These are phyloP conservation scores for Chloromonas sp. DNA, from an alignment of 163 green algal species.

Conservation along the genomic window DNA sequence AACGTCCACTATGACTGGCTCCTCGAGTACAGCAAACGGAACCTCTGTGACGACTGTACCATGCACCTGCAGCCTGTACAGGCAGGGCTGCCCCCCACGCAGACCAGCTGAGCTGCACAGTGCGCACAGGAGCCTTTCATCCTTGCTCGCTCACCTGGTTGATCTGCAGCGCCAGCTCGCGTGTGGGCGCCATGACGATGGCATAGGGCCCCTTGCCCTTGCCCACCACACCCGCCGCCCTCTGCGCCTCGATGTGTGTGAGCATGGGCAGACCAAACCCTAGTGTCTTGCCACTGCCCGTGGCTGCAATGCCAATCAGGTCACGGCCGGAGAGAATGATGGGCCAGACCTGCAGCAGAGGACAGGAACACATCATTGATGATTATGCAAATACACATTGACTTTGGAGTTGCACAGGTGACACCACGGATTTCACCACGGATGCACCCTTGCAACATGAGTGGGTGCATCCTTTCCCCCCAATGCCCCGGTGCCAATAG, in stretches of 20 bases:
- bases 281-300: constrained; percentile 89
- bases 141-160: background rate
- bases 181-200: constrained; percentile 88
- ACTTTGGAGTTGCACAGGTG: background rate
- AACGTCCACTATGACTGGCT: background rate
- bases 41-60: background rate
- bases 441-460: no score
- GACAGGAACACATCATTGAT: constrained; percentile 5
- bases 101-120: background rate
- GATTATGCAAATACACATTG: constrained; percentile 1
- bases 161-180: constrained; percentile 91
- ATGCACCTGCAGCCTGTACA: background rate
- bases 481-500: no score
- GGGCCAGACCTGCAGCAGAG: constrained; percentile 74
- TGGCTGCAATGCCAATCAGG: constrained; percentile 65
- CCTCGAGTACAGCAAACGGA: background rate
- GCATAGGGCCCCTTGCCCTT: constrained; percentile 49
- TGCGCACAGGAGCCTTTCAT: background rate
- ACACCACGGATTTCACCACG: no score
- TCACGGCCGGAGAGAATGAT: constrained; percentile 79
- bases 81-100: background rate
- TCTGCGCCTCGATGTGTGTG: constrained; percentile 63
- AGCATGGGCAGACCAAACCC: constrained; percentile 92
- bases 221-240: constrained; percentile 25
- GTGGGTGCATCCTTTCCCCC: no score